Conservation (phyloP, 352 stramenopile species). For the Globisporangium iwayamae region DNA sequence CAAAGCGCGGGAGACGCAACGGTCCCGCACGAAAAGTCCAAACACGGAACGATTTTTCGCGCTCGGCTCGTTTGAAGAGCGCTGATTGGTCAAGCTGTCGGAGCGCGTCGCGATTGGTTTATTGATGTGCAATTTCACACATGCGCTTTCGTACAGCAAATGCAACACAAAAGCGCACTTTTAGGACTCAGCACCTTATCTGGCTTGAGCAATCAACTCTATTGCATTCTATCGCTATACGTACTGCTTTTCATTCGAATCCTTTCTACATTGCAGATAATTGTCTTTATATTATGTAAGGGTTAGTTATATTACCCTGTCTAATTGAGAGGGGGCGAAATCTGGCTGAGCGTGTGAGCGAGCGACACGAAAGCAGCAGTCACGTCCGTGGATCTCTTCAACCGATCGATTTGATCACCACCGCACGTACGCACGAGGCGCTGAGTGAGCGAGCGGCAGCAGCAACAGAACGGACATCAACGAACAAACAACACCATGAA, state of each 20-base stretch:
- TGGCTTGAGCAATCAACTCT: background rate
- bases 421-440: background rate
- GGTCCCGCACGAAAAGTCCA: background rate
- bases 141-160: background rate
- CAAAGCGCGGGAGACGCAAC: background rate
- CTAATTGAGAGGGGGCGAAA: slow-evolving; percentile 7
- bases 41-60: background rate
- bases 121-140: background rate
- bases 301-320: background rate
- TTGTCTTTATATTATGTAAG: background rate
- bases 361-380: slow-evolving; percentile 10
- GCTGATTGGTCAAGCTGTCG: background rate
- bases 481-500: slow-evolving; percentile 34
- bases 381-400: slow-evolving; percentile 1
- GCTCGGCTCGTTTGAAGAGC: background rate
- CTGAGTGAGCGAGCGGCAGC: background rate
- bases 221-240: background rate
- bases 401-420: background rate
- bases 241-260: background rate
- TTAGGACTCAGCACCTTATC: background rate
- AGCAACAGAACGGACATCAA: background rate
- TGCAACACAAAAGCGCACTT: background rate
- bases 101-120: background rate
- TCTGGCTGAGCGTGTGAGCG: background rate
- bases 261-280: background rate